Percentiles rank a stretch among this genome's conserved stretches.
phyloP scores from a whole-genome alignment of 2,329 filamentous ascomycete species.

The Xylaria sp. region DNA sequence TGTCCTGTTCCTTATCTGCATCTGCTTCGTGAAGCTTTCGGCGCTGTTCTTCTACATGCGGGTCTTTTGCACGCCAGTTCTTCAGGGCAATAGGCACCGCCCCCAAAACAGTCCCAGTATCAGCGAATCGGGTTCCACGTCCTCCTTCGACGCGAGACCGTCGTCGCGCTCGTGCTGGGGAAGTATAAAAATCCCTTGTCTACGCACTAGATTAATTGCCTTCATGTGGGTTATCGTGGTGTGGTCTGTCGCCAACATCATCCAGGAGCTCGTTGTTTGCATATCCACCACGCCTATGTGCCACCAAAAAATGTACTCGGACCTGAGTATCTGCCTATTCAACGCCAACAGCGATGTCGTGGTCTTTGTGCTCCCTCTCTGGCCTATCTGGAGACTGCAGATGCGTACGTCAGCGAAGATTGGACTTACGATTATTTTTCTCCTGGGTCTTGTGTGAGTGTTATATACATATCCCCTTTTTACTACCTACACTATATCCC shows the following conservation, averaged over 20 bases:
- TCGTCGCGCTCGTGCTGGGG: neutral
- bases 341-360: constrained; percentile 54
- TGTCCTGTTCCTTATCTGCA: constrained; percentile 39
- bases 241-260: constrained; percentile 14
- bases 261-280: constrained; percentile 30
- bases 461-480: neutral
- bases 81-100: constrained; percentile 5
- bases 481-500: no score
- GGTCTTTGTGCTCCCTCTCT: constrained; percentile 53
- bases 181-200: neutral
- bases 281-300: constrained; percentile 31
- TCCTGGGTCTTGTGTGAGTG: constrained; percentile 50
- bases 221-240: constrained; percentile 35
- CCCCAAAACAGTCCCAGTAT: neutral
- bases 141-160: neutral
- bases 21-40: constrained; percentile 44
- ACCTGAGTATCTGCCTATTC: constrained; percentile 40
- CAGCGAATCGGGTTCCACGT: neutral
- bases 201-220: constrained; percentile 13
- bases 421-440: constrained; percentile 49
- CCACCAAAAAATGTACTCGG: constrained; percentile 36
- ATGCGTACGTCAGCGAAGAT: constrained; percentile 49
- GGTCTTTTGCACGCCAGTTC: constrained; percentile 34
- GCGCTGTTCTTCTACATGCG: constrained; percentile 44
- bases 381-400: constrained; percentile 52